A percentile compares a stretch with the other conserved stretches of the same genome.
Conservation (phyloP, 2,329 filamentous ascomycete genomes). For the Diplodia seriata region DNA sequence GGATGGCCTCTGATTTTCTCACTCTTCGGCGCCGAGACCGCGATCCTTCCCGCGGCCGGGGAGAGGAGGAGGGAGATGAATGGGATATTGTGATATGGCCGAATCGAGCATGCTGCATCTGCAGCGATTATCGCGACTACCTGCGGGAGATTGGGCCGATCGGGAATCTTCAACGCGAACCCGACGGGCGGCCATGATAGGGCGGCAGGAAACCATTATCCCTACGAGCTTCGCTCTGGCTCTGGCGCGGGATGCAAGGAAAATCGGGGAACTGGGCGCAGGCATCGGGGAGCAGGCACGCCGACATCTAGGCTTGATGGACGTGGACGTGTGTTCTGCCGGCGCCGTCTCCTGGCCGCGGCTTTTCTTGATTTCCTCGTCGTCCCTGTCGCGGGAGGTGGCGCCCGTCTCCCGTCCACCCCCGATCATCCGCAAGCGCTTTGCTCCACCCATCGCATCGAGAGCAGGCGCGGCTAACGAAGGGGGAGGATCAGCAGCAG, state of each 20-base stretch:
- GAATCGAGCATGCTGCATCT: constrained; percentile 19
- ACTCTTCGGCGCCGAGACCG: neutral
- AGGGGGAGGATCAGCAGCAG: neutral
- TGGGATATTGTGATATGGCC: constrained; percentile 6
- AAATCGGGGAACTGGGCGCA: neutral
- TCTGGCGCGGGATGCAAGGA: neutral
- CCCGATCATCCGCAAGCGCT: constrained; percentile 26
- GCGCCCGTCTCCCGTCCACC: neutral
- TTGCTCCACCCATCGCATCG: constrained; percentile 13
- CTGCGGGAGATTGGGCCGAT: constrained; percentile 9
- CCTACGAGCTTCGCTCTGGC: neutral
- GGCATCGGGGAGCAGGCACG: too few species aligned
- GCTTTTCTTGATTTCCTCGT: neutral
- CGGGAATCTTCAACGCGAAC: constrained; percentile 15
- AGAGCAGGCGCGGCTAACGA: constrained; percentile 4
- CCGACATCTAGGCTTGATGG: neutral
- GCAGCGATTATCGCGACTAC: neutral
- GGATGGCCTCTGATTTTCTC: neutral
- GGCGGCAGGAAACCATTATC: neutral
- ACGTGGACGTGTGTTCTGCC: neutral
- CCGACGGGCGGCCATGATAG: neutral
- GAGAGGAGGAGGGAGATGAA: neutral
- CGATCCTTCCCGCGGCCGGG: constrained; percentile 4
- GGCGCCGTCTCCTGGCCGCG: neutral
- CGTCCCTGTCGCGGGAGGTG: neutral